phyloP scores from a whole-genome alignment of 192 early-diverging fungal genomes.

The Coemansia sp. region DNA sequence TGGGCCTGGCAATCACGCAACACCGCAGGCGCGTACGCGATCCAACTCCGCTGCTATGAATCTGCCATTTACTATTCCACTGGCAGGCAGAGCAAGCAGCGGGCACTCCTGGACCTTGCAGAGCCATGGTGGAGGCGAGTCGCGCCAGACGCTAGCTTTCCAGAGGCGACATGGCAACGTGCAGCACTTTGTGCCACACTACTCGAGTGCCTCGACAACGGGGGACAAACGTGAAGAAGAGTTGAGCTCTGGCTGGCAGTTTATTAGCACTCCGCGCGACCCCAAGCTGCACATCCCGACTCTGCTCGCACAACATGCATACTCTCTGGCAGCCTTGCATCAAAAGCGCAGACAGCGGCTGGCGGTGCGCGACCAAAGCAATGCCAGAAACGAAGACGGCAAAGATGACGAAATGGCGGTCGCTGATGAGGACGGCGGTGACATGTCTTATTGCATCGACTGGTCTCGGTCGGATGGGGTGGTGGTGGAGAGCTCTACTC shows the following conservation, averaged over 20 bases:
- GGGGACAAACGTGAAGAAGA: slow-evolving; percentile 5
- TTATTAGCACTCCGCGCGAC: slow-evolving; percentile 46
- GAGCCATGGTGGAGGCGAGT: neutral
- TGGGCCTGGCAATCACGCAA: neutral
- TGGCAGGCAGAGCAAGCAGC: neutral
- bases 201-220: slow-evolving; percentile 23
- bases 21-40: slow-evolving; percentile 7
- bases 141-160: neutral
- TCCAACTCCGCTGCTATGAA: slow-evolving; percentile 17
- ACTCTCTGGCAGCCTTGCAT: slow-evolving; percentile 32
- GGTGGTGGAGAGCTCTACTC: slow-evolving; percentile 22
- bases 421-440: slow-evolving; percentile 4
- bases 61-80: slow-evolving; percentile 31
- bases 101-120: slow-evolving; percentile 1
- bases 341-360: slow-evolving; percentile 8
- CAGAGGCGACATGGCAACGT: slow-evolving; percentile 10
- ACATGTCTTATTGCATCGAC: slow-evolving; percentile 52
- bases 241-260: slow-evolving; percentile 49
- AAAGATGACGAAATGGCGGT: neutral
- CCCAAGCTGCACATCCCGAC: slow-evolving; percentile 46
- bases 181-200: slow-evolving; percentile 52
- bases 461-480: slow-evolving; percentile 50
- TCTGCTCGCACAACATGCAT: slow-evolving; percentile 45
- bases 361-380: neutral
- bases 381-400: neutral